Evolutionary conservation across 768 basidiomycete genomes (phyloP).

Genomic region (Goffeauzyma gilvescens): DNA sequence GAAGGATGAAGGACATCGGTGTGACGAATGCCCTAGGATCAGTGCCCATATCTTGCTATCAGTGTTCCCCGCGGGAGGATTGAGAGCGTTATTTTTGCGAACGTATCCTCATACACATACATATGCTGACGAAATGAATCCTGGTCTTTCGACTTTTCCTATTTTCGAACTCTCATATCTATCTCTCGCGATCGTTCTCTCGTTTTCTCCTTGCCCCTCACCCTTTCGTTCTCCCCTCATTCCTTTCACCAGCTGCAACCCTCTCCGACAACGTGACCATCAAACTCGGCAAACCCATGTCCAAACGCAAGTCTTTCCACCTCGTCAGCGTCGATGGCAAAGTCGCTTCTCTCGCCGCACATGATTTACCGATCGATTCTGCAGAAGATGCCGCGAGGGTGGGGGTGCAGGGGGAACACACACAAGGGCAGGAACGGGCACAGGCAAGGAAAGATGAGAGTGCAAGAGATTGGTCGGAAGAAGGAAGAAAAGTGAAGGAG

Average conservation of each 20-base stretch:
- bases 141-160: too few species aligned
- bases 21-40: too few species aligned
- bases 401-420: background rate
- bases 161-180: too few species aligned
- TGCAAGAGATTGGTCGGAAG: too few species aligned
- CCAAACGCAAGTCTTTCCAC: conserved; percentile 21
- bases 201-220: too few species aligned
- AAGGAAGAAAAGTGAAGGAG: background rate
- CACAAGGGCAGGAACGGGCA: conserved; percentile 5
- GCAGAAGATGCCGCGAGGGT: background rate
- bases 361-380: background rate
- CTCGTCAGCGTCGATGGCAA: conserved; percentile 9
- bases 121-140: background rate
- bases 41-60: too few species aligned
- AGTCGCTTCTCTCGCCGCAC: background rate
- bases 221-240: too few species aligned
- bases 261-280: conserved; percentile 22
- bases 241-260: conserved; percentile 17
- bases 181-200: background rate
- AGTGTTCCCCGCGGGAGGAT: too few species aligned
- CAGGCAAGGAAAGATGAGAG: background rate
- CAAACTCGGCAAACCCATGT: conserved; percentile 22
- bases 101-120: too few species aligned
- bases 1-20: too few species aligned
- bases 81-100: too few species aligned